These are phyloP conservation scores for Colletotrichum zoysiae DNA, from an alignment of 2,329 filamentous ascomycete genomes.

Conservation along the genomic window DNA sequence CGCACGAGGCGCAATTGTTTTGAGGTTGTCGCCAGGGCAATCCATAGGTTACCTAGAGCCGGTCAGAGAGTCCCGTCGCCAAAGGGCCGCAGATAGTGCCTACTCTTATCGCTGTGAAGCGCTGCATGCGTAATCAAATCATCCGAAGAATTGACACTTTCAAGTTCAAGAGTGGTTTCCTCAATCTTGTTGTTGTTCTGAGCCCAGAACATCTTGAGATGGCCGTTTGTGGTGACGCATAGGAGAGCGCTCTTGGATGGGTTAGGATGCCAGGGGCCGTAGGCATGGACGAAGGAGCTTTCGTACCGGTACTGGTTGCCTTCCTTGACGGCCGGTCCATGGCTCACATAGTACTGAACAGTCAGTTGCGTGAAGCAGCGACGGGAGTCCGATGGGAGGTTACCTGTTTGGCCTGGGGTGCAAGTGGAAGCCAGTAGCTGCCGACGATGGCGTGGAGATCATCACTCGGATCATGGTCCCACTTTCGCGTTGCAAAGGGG, in stretches of 20 bases:
- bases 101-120: constrained; percentile 80
- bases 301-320: constrained; percentile 77
- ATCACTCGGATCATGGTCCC: constrained; percentile 76
- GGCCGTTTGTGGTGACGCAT: constrained; percentile 80
- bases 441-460: constrained; percentile 85
- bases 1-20: constrained; percentile 81
- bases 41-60: constrained; percentile 40
- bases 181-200: constrained; percentile 79
- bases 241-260: constrained; percentile 79
- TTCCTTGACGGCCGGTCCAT: constrained; percentile 74
- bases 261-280: constrained; percentile 80
- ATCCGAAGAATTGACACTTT: constrained; percentile 78
- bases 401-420: constrained; percentile 60
- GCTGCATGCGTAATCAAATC: constrained; percentile 86
- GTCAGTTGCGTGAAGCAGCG: constrained; percentile 11
- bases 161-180: constrained; percentile 79
- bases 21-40: constrained; percentile 74
- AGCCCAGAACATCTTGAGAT: constrained; percentile 81
- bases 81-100: constrained; percentile 44
- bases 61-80: constrained; percentile 8
- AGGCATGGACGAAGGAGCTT: constrained; percentile 72
- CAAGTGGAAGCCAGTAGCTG: constrained; percentile 83
- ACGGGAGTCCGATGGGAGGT: constrained; percentile 42
- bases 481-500: constrained; percentile 71
- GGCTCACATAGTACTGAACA: constrained; percentile 57